Base-by-base conservation (phyloP, 106 monocot genomes). In the Apostasia shenzhenica region DNA sequence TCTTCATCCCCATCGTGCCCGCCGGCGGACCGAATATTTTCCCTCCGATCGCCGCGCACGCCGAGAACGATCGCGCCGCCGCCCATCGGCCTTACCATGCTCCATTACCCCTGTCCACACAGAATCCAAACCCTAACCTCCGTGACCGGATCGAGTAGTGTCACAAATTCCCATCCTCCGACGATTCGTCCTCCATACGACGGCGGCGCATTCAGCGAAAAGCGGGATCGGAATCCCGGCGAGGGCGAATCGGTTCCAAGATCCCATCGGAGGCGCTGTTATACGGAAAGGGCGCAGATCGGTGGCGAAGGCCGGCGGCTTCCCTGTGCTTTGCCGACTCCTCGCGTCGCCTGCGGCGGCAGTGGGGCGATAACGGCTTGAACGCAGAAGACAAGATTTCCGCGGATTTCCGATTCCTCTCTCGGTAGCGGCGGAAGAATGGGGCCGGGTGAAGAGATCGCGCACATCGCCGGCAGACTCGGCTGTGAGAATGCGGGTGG, bases 1-100 rank as follows among this genome's bases (percentile, higher is more conserved):
- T 89, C 76, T 89, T 94, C 67, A 26, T 26, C 26, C 26, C 26
- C 80, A 59, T 94, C 93, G 76, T 94, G 93, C 0, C 93, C 93
- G 41, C 93, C 89, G 13, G 86, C 89, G 26, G 0, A n/a, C n/a
- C 26, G 64, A 73, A 79, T 14, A 93, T 82, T 45, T 12, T 67
- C 40, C 70, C 13, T 5, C 45, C 71, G 14, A 10, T 48, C 2
- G 56, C 68, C 0, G 79, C 85, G 81, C 88, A 88, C 5, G 85
- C 80, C 72, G 88, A 92, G 77, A 89, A 68, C 3, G 67, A 68
- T 4, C 67, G 67, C 5, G 54, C 41, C 41, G 41, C 41, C 41
- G 53, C n/a, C 3, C 67, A 67, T 67, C 41, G 51, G 67, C 71
- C 60, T 48, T 1, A 73, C 91, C 44, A 13, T 58, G 40, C 74